phyloP scores from a whole-genome alignment of 179 eudicot genomes.

The Heliamphora pulchella region DNA sequence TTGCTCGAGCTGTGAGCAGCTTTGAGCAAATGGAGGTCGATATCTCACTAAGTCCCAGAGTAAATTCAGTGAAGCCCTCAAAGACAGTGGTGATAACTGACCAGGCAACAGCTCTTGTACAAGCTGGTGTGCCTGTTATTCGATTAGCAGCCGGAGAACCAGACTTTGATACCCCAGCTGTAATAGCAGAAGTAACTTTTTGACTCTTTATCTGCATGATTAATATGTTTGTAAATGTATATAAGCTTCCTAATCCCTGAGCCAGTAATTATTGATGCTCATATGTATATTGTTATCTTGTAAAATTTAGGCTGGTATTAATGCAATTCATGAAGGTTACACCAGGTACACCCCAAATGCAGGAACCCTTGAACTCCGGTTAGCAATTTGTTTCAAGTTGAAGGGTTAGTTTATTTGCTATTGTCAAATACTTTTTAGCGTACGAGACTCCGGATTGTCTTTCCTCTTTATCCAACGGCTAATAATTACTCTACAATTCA shows the following conservation, averaged over 20 bases:
- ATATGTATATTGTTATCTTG: neutral
- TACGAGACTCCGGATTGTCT: no score
- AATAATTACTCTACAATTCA: no score
- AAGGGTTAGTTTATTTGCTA: slow-evolving; percentile 40
- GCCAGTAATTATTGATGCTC: neutral
- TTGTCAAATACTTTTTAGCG: neutral
- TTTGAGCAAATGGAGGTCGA: slow-evolving; percentile 43
- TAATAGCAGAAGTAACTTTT: slow-evolving; percentile 55
- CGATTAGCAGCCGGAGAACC: slow-evolving; percentile 86
- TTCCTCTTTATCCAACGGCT: no score
- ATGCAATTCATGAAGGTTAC: slow-evolving; percentile 73
- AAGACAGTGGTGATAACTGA: slow-evolving; percentile 83
- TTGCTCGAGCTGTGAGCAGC: slow-evolving; percentile 26
- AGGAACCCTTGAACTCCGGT: slow-evolving; percentile 72
- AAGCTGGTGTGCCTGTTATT: slow-evolving; percentile 86
- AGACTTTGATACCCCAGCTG: slow-evolving; percentile 79
- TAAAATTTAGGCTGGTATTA: slow-evolving; percentile 62
- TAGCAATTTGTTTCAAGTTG: slow-evolving; percentile 69
- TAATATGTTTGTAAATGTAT: neutral
- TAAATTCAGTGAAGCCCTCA: slow-evolving; percentile 77
- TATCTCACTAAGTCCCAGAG: slow-evolving; percentile 64
- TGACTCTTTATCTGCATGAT: neutral
- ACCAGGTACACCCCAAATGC: slow-evolving; percentile 58
- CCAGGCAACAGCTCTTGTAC: slow-evolving; percentile 79
- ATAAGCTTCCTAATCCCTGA: neutral